Evolutionary conservation across 2,329 filamentous ascomycete genomes (phyloP), one percentile per base, ranked within the genome.

Genomic region (Lachnellula suecica): DNA sequence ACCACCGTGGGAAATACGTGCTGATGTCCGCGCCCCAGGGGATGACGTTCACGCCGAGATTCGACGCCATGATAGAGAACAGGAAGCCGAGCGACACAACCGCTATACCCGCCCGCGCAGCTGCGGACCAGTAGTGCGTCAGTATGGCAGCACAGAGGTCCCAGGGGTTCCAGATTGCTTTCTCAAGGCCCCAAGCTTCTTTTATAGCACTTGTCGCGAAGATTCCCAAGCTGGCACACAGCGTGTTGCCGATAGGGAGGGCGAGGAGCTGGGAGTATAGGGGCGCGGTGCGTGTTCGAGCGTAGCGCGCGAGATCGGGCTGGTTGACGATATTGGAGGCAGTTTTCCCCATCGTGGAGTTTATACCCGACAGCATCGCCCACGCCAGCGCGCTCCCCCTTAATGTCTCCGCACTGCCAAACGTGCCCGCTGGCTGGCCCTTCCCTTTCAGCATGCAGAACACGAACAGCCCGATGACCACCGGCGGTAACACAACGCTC

Each of bases 151-250:
- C 29, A 29, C 35, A 49, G 10, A 52, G 45, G 44, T 54, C 52
- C 55, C 55, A 57, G 10, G 42, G 52, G 22, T 57, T 54, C 54
- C 54, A 57, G 13, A 54, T 27, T 15, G 38, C 61, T 24, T 11
- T 54, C 13, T 42, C 20, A 52, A 66, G 57, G n/a, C 66, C 68
- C 66, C 71, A 74, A 11, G 59, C 55, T 42, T 71, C 69, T 58
- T 74, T 72, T 47, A 74, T 70, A 13, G 71, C 68, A 3, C 70
- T 66, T 0, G 72, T 74, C 1, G 69, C 67, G 24, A 74, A 59
- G 51, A 75, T 74, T 15, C 73, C 72, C 11, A 75, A 61, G 27
- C 63, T 64, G 10, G 71, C 70, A 5, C 68, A 70, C n/a, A 72
- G 54, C 2, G 72, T 73, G 17, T 72, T 68, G 15, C 68, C 68